Evolutionary conservation across 2,329 filamentous ascomycete species (phyloP).

Genomic region (Fusarium sp.): DNA sequence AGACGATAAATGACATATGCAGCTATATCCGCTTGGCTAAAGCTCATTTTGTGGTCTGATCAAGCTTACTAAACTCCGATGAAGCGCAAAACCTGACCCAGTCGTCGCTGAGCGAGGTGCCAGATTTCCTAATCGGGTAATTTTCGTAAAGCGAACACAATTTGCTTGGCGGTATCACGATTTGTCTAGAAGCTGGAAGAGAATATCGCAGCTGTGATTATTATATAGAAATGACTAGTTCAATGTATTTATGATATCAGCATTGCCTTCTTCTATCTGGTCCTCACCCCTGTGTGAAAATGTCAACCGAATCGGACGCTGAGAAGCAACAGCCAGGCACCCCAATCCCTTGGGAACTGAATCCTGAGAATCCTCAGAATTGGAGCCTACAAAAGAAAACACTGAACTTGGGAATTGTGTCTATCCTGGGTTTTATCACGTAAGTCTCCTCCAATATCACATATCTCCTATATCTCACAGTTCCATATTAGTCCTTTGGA

Average conservation of each 20-base stretch:
- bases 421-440: constrained; percentile 8
- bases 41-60: too few species aligned
- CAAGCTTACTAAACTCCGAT: neutral
- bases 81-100: neutral
- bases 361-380: constrained; percentile 8
- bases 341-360: neutral
- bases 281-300: neutral
- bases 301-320: neutral
- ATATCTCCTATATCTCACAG: neutral
- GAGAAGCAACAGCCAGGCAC: neutral
- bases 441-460: neutral
- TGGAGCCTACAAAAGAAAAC: neutral
- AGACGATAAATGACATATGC: neutral
- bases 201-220: too few species aligned
- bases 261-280: neutral
- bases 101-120: constrained; percentile 4
- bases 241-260: too few species aligned
- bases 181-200: neutral
- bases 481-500: neutral
- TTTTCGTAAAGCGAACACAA: neutral
- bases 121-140: neutral
- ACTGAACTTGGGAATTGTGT: neutral
- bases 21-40: accelerated
- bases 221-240: too few species aligned
- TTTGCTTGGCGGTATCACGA: too few species aligned